phyloP scores from a whole-genome alignment of 1,139 yeast species.

The Tardiomyces blankii region DNA sequence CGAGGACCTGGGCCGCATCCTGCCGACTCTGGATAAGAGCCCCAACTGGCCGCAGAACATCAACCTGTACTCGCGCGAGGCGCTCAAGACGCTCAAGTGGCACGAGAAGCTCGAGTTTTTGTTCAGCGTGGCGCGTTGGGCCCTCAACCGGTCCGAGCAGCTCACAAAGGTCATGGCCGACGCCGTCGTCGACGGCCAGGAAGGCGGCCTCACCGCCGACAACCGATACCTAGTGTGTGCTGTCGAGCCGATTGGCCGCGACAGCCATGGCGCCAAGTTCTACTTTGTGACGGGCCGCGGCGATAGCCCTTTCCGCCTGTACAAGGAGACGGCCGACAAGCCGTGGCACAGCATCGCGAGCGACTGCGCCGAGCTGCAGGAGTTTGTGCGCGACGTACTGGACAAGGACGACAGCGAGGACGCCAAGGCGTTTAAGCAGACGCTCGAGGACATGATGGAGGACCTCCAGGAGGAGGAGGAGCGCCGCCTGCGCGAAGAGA shows the following conservation, averaged over 20 bases:
- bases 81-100: slow-evolving; percentile 21
- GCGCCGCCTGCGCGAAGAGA: slow-evolving; percentile 1
- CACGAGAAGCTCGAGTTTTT: slow-evolving; percentile 21
- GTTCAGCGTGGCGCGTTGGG: slow-evolving; percentile 22
- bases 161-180: slow-evolving; percentile 11
- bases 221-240: not conserved
- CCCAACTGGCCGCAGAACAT: slow-evolving; percentile 16
- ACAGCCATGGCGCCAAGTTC: slow-evolving; percentile 15
- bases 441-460: not conserved
- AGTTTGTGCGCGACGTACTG: not conserved
- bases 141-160: slow-evolving; percentile 19
- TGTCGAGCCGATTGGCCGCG: slow-evolving; percentile 15
- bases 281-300: slow-evolving; percentile 19
- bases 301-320: slow-evolving; percentile 24
- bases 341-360: not conserved
- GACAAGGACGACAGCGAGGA: not conserved
- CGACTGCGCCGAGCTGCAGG: not conserved
- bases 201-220: not conserved
- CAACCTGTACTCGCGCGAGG: slow-evolving; percentile 20
- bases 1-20: slow-evolving; percentile 20
- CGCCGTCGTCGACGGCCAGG: not conserved
- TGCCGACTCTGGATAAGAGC: slow-evolving; percentile 18
- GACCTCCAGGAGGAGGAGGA: not conserved
- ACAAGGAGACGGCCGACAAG: slow-evolving; percentile 21
- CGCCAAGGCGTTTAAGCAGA: not conserved